Conservation (phyloP, 2,329 filamentous ascomycete species). For the Thelonectria olida region DNA sequence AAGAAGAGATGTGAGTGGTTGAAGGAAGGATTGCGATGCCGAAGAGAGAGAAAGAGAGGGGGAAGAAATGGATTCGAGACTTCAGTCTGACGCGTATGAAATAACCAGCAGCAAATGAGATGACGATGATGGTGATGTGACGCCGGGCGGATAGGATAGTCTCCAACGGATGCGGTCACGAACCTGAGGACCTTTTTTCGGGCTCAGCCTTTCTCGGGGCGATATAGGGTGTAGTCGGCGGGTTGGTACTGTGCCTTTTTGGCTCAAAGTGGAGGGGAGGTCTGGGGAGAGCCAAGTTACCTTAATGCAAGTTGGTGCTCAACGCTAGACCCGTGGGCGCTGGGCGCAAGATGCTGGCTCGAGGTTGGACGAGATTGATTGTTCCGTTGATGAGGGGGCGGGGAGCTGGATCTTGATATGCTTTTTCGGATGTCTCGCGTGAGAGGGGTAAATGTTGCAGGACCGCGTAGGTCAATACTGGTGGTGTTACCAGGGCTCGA, state of each 20-base stretch:
- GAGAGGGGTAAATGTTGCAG: slow-evolving; percentile 23
- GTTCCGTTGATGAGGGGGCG: slow-evolving; percentile 15
- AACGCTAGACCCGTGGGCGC: slow-evolving; percentile 27
- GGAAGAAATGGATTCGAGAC: neutral
- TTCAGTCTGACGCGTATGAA: neutral
- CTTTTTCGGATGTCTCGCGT: slow-evolving; percentile 26
- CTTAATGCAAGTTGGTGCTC: slow-evolving; percentile 25
- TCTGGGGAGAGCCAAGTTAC: slow-evolving; percentile 40
- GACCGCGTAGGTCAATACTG: slow-evolving; percentile 14
- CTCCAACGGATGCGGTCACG: neutral
- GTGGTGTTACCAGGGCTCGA: slow-evolving; percentile 5
- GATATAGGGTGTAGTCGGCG: slow-evolving; percentile 17
- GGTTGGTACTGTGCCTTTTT: slow-evolving; percentile 18
- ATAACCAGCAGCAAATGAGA: slow-evolving; percentile 1
- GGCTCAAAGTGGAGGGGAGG: slow-evolving; percentile 25
- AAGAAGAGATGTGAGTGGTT: neutral
- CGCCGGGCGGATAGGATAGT: too few species aligned
- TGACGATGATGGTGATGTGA: slow-evolving; percentile 20
- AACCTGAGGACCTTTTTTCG: slow-evolving; percentile 9
- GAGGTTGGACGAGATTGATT: slow-evolving; percentile 19
- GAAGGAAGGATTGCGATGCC: neutral
- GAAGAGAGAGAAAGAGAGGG: neutral
- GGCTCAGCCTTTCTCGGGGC: slow-evolving; percentile 7
- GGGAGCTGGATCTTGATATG: slow-evolving; percentile 35
- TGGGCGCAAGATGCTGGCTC: slow-evolving; percentile 25